Conservation (phyloP, 805 yeast genomes). For the Priceomyces castillae region DNA sequence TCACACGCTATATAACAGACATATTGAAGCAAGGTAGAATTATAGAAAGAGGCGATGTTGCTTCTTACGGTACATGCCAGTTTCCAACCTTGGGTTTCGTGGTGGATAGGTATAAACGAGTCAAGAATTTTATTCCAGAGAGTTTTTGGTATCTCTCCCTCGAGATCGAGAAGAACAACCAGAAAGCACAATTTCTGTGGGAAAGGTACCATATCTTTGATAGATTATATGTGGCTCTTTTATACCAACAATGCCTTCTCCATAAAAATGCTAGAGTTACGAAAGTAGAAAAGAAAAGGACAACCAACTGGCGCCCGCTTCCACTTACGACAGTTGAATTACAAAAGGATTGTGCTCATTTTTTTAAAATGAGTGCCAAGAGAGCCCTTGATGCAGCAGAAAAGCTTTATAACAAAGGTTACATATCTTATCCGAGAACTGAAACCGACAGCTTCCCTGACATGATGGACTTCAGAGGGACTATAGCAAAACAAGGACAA, state of each 20-base stretch:
- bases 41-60: constrained; percentile 25
- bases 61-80: constrained; percentile 92
- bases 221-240: constrained; percentile 54
- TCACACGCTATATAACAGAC: constrained; percentile 76
- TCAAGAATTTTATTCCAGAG: constrained; percentile 69
- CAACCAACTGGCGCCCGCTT: constrained; percentile 75
- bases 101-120: constrained; percentile 83
- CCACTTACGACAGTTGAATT: constrained; percentile 94
- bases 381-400: constrained; percentile 77
- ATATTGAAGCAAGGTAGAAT: constrained; percentile 37
- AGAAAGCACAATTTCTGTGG: constrained; percentile 61
- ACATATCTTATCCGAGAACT: constrained; percentile 92
- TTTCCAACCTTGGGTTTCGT: constrained; percentile 97
- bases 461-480: constrained; percentile 62
- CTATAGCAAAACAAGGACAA: constrained; percentile 59
- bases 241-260: constrained; percentile 67
- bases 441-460: constrained; percentile 88
- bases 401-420: constrained; percentile 78
- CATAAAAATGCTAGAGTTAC: constrained; percentile 50
- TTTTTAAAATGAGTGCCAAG: constrained; percentile 76
- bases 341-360: constrained; percentile 79
- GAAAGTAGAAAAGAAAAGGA: constrained; percentile 55
- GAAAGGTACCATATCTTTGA: constrained; percentile 70
- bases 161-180: constrained; percentile 42
- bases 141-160: constrained; percentile 74